phyloP scores from a whole-genome alignment of 129 eudicot genomes.

The Arctium lappa region DNA sequence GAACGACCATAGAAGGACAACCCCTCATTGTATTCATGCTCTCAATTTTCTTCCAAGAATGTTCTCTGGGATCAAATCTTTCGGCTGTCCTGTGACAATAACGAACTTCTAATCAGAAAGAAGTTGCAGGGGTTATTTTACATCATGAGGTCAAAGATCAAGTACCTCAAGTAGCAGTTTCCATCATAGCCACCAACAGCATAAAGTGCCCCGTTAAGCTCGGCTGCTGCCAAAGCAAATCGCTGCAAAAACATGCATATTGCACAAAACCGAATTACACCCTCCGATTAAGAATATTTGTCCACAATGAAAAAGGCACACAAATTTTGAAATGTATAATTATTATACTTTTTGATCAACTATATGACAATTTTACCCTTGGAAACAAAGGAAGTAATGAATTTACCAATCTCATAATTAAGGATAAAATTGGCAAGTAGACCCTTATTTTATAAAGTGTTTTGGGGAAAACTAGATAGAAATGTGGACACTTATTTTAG shows the following conservation, averaged over 20 bases:
- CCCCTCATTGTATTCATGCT: conserved; percentile 69
- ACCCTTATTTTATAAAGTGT: not conserved
- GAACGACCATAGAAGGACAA: conserved; percentile 59
- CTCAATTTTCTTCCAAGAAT: conserved; percentile 61
- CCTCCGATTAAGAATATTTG: not conserved
- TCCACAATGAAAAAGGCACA: not conserved
- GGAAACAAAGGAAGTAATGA: not conserved
- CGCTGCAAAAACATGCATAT: conserved; percentile 47
- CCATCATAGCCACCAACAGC: conserved; percentile 93
- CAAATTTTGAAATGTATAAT: not conserved
- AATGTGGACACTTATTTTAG: too few relatives aligned
- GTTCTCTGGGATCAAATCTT: conserved; percentile 94
- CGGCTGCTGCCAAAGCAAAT: conserved; percentile 67
- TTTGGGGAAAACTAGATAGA: too few relatives aligned
- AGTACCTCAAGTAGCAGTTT: conserved; percentile 53
- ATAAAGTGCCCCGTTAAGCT: conserved; percentile 73
- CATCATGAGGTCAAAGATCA: not conserved
- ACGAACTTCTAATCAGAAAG: not conserved
- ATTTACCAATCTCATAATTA: not conserved
- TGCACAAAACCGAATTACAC: not conserved
- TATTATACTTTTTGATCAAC: not conserved
- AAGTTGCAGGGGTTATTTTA: not conserved
- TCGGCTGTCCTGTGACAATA: conserved; percentile 58
- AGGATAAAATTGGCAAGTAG: not conserved
- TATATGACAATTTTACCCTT: not conserved